Base-by-base conservation (phyloP, 1,139 yeast genomes). In the Sugiyamaella grinbergsii region DNA sequence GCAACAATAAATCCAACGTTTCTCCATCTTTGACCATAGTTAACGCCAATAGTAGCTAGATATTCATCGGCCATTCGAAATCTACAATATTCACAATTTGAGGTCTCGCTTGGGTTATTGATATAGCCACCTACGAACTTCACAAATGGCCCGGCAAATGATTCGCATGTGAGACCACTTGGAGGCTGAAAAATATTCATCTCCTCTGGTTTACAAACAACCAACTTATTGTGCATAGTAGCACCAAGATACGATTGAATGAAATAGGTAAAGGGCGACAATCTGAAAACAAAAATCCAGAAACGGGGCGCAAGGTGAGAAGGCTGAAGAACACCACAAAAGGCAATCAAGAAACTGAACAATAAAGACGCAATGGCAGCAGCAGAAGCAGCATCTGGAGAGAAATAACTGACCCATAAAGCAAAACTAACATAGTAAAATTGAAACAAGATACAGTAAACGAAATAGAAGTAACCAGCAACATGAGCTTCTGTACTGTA, bases 1-100 rank as follows among this genome's bases (percentile, higher is more conserved):
- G 70, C 83, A 70, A 78, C 78, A 57, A 73, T 71, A 54, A 84
- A 71, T 18, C 90, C 90, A 53, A 83, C 55, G 62, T 83, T 82
- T 72, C 89, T 77, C 87, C 88, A 82, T 61, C 79, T 73, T 60
- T 76, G 66, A 23, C 55, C 54, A 64, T 75, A 74, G 23, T 67
- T 64, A 53, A 74, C 71, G 52, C 71, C 72, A 56, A 69, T 68
- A 47, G 72, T 69, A 8, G 59, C 63, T 45, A 75, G 70, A 63
- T 72, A 76, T 40, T 76, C 67, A 58, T 74, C 76, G 50, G 72
- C 77, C 42, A 66, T 64, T 7, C 71, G 63, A 63, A 70, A 74
- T 45, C 74, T 71, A 62, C 85, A 80, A 62, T 71, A 79, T 24
- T 68, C 59, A 62, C 84, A 80, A 37, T 59, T 50, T 0, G 65